Base-by-base conservation (phyloP, 169 alveolate species). In the Ichthyophthirius multifiliis region DNA sequence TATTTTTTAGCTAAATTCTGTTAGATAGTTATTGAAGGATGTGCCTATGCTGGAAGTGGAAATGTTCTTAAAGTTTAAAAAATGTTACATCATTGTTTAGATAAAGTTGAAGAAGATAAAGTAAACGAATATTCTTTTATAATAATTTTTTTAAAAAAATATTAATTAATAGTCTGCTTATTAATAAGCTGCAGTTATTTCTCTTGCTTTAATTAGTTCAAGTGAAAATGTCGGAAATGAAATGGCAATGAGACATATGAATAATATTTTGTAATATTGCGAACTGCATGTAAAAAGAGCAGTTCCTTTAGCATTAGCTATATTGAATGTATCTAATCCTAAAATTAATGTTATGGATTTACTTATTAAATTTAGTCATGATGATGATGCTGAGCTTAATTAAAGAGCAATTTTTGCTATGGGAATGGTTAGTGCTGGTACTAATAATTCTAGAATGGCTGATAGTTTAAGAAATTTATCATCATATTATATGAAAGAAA, bases 1-100 rank as follows among this genome's bases (percentile, higher is more conserved):
- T 45, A 6, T 6, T 45, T 45, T 45, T n/a, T 13, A 67, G 77
- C 43, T 9, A 84, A 84, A 74, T 93, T 92, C 78, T 91, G 96
- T 41, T 88, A 82, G n/a, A 83, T 94, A 12, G 84, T 94, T 74
- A 94, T 96, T n/a, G 97, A 95, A 67, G 97, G 98, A 12, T 96
- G 97, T 83, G 99, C 99, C 34, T 97, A 91, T 92, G 99, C 99
- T 15, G 99, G 99, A 41, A 95, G 99, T 48, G 99, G 99, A 15
- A 99, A 99, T 76, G 99, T 99, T 1, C 88, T 98, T 31, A 95
- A 97, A 85, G 98, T 97, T 16, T 98, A 98, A 76, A 95, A 96
- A 75, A 85, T 97, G 96, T 94, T 97, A 43, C 98, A 97, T 74
- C 85, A 92, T 32, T 93, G 96, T 44, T 97, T 96, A 16, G 97